Conservation (phyloP, 352 stramenopile species). For the Globisporangium yorkense region DNA sequence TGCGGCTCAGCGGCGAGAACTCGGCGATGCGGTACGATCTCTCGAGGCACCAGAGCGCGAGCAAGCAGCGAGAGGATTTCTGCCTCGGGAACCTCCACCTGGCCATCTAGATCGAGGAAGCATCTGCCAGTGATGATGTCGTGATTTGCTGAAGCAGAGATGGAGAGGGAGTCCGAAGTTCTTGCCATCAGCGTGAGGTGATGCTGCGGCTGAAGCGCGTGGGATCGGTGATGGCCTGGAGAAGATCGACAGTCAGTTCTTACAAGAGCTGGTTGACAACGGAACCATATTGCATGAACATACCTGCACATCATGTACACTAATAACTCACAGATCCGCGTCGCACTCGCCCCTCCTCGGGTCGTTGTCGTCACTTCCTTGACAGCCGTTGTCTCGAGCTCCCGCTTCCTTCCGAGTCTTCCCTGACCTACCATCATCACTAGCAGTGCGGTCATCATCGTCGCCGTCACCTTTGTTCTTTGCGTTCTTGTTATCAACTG, state of each 20-base stretch:
- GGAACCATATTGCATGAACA: too few species aligned
- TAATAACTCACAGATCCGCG: not conserved
- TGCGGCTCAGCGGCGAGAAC: constrained; percentile 54
- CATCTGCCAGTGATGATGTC: too few species aligned
- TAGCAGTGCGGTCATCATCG: too few species aligned
- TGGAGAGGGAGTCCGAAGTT: too few species aligned
- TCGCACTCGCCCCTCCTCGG: not conserved
- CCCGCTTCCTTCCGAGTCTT: too few species aligned
- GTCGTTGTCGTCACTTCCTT: not conserved
- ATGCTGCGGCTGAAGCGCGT: not conserved
- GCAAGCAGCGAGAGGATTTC: constrained; percentile 22
- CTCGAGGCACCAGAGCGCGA: not conserved
- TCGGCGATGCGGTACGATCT: constrained; percentile 36
- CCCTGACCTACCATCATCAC: too few species aligned
- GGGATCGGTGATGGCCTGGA: constrained; percentile 8
- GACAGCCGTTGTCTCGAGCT: not conserved
- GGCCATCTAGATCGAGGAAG: constrained; percentile 19
- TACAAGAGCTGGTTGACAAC: not conserved
- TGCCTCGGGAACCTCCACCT: constrained; percentile 13
- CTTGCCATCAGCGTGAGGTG: not conserved
- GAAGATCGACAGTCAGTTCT: constrained; percentile 5
- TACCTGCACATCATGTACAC: not conserved
- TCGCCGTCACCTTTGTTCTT: not conserved
- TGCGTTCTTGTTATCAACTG: not conserved
- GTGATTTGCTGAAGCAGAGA: too few species aligned